Conservation (phyloP, 73 alveolate species). For the Paramecium biaurelia region DNA sequence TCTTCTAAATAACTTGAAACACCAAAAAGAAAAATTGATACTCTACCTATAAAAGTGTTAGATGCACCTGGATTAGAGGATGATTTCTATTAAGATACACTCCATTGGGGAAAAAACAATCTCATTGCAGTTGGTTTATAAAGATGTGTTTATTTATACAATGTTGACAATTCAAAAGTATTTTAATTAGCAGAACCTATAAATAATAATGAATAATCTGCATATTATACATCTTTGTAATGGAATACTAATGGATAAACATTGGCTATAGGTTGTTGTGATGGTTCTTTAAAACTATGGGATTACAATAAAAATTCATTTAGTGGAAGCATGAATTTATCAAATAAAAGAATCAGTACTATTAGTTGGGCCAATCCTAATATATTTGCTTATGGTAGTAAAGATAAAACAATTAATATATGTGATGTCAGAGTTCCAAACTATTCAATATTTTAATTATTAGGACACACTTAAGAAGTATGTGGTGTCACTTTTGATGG, state of each 20-base stretch:
- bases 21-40: conserved; percentile 79
- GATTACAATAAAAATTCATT: conserved; percentile 69
- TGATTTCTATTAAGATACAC: conserved; percentile 57
- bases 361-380: conserved; percentile 75
- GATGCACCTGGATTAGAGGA: conserved; percentile 99
- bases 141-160: conserved; percentile 33
- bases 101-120: conserved; percentile 61
- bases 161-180: conserved; percentile 48
- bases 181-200: background rate
- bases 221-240: conserved; percentile 53
- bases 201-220: background rate
- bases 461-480: conserved; percentile 89
- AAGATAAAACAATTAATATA: conserved; percentile 81
- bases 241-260: conserved; percentile 75
- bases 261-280: conserved; percentile 72
- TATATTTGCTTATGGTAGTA: conserved; percentile 82
- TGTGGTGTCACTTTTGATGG: conserved; percentile 92
- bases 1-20: background rate
- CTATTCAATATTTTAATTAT: conserved; percentile 67
- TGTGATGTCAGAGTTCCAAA: conserved; percentile 87
- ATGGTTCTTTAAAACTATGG: conserved; percentile 79
- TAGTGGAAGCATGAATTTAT: conserved; percentile 52
- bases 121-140: conserved; percentile 58
- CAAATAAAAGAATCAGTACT: conserved; percentile 70
- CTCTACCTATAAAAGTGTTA: conserved; percentile 90